Evolutionary conservation across 2,329 filamentous ascomycete species (phyloP).

Genomic region (Escovopsis sp.): DNA sequence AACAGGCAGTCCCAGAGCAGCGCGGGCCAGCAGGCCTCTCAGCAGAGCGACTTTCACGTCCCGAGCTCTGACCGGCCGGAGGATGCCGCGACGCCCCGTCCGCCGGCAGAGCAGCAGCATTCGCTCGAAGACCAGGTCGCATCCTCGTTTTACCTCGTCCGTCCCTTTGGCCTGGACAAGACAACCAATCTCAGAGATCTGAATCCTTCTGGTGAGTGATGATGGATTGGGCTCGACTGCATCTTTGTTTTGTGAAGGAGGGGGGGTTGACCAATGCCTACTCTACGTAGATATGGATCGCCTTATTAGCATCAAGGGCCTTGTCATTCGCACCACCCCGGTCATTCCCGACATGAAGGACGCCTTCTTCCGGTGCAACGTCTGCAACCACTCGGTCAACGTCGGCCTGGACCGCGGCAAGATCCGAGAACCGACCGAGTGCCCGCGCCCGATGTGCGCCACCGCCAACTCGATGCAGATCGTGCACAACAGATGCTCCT

Average conservation of each 20-base stretch:
- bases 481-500: constrained; percentile 86
- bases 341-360: constrained; percentile 99
- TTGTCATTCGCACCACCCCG: constrained; percentile 89
- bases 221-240: too few species aligned
- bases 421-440: constrained; percentile 86
- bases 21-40: constrained; percentile 30
- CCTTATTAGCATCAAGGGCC: constrained; percentile 82
- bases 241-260: too few species aligned
- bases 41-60: constrained; percentile 48
- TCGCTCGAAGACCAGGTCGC: constrained; percentile 71
- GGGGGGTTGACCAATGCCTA: too few species aligned
- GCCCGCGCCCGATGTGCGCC: constrained; percentile 67
- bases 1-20: constrained; percentile 48
- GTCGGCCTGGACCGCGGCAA: constrained; percentile 91
- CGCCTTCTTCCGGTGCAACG: constrained; percentile 90
- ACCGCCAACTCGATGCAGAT: constrained; percentile 96
- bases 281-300: constrained; percentile 92
- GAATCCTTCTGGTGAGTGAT: constrained; percentile 58
- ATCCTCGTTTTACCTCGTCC: constrained; percentile 66
- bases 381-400: constrained; percentile 81
- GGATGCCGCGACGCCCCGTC: constrained; percentile 21
- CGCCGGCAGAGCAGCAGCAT: constrained; percentile 29
- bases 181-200: constrained; percentile 86
- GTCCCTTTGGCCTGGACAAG: constrained; percentile 77
- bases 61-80: constrained; percentile 65